Percentiles rank a stretch among this genome's conserved stretches.
Conservation (phyloP, 495 filamentous ascomycete species). For the Podospora australis region DNA sequence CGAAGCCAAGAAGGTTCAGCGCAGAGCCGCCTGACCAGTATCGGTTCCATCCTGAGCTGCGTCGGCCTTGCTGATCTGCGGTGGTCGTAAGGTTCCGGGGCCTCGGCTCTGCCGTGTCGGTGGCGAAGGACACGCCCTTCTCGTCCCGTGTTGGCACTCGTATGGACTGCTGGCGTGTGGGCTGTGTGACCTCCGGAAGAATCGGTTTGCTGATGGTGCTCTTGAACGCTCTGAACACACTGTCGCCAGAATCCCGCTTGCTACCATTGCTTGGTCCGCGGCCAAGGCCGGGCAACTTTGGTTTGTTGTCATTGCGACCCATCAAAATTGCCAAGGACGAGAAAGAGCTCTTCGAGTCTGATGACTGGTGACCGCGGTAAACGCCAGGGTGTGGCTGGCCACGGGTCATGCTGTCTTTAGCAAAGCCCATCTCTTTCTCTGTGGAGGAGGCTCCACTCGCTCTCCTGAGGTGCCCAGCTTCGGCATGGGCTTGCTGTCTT, state of each 20-base stretch:
- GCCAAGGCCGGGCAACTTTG: conserved; percentile 27
- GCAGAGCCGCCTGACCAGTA: conserved; percentile 55
- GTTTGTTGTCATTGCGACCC: conserved; percentile 40
- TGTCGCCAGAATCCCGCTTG: conserved; percentile 41
- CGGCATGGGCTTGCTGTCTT: conserved; percentile 37
- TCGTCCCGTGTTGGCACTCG: conserved; percentile 27
- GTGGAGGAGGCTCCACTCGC: conserved; percentile 44
- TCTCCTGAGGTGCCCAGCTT: conserved; percentile 43
- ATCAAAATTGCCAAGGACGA: conserved; percentile 53
- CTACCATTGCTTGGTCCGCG: conserved; percentile 43
- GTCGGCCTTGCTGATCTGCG: conserved; percentile 28
- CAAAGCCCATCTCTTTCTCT: conserved; percentile 47
- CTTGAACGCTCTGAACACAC: conserved; percentile 48
- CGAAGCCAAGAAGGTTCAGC: conserved; percentile 46
- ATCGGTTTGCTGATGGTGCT: conserved; percentile 49
- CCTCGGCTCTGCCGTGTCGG: conserved; percentile 30
- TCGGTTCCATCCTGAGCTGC: conserved; percentile 55
- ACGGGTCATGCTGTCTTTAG: conserved; percentile 50
- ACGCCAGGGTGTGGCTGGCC: conserved; percentile 26
- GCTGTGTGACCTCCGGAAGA: conserved; percentile 26
- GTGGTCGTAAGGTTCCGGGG: conserved; percentile 24
- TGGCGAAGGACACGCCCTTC: conserved; percentile 36
- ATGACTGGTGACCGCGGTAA: conserved; percentile 41
- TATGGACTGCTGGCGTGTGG: conserved; percentile 11
- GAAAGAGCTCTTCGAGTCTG: conserved; percentile 43